A percentile compares a stretch with the other conserved stretches of the same genome.
Evolutionary conservation across 2,329 filamentous ascomycete species (phyloP).

Genomic region (Neonectria ditissima): DNA sequence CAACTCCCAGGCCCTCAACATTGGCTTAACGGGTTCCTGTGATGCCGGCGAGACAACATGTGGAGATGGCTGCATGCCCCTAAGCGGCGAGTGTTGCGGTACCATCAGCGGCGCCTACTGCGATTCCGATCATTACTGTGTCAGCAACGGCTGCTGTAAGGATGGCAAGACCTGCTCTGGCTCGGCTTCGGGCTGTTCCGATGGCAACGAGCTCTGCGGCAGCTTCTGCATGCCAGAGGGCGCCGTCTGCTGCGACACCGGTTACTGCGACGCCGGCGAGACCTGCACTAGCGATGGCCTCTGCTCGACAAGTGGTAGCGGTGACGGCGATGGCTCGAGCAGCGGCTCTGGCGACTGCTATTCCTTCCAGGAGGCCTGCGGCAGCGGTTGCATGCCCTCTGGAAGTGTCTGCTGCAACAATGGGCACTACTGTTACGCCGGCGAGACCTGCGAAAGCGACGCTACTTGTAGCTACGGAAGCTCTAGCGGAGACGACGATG

Average conservation of each 20-base stretch:
- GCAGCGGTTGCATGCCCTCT: slow-evolving; percentile 43
- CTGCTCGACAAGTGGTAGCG: slow-evolving; percentile 33
- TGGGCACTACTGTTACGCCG: slow-evolving; percentile 48
- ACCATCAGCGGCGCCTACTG: slow-evolving; percentile 47
- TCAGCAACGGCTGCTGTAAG: slow-evolving; percentile 48
- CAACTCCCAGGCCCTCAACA: slow-evolving; percentile 31
- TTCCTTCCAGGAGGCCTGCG: slow-evolving; percentile 38
- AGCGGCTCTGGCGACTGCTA: slow-evolving; percentile 33
- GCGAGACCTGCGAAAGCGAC: slow-evolving; percentile 38
- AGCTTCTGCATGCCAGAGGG: slow-evolving; percentile 48
- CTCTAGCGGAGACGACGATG: slow-evolving; percentile 29
- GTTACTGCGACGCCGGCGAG: slow-evolving; percentile 49
- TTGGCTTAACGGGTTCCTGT: slow-evolving; percentile 39
- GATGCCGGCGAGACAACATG: slow-evolving; percentile 40
- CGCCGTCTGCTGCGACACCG: slow-evolving; percentile 46
- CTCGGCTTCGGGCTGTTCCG: slow-evolving; percentile 40
- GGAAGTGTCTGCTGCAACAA: slow-evolving; percentile 44
- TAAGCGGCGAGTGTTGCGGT: slow-evolving; percentile 46
- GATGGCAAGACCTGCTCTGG: slow-evolving; percentile 49
- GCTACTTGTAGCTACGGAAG: slow-evolving; percentile 39
- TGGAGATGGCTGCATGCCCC: slow-evolving; percentile 49
- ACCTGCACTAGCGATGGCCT: slow-evolving; percentile 40
- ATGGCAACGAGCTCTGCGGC: slow-evolving; percentile 43
- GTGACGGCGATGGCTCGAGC: slow-evolving; percentile 30
- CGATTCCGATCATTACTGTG: slow-evolving; percentile 47